Conservation (phyloP, 352 stramenopile genomes). For the Pythium oligandrum region DNA sequence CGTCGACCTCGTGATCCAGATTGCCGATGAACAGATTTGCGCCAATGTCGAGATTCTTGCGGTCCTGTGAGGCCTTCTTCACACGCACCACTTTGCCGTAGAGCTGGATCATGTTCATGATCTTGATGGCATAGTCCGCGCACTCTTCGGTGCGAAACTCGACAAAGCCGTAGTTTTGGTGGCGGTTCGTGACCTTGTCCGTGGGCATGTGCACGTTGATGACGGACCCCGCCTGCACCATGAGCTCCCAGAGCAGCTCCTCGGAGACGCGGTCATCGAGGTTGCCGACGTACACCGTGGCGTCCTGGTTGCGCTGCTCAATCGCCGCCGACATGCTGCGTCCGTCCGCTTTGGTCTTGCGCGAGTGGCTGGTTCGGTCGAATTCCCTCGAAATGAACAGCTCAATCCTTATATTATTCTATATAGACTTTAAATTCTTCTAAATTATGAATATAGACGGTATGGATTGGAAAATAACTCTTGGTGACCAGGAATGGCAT, state of each 20-base stretch:
- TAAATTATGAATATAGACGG: too few relatives aligned
- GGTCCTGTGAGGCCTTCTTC: slow-evolving; percentile 95
- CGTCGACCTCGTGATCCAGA: slow-evolving; percentile 95
- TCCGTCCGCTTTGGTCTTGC: too few relatives aligned
- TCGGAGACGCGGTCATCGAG: slow-evolving; percentile 95
- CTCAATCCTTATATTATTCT: too few relatives aligned
- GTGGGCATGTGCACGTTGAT: slow-evolving; percentile 98
- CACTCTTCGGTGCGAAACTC: slow-evolving; percentile 97
- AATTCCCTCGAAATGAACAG: too few relatives aligned
- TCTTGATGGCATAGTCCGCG: slow-evolving; percentile 97
- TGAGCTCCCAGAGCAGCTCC: slow-evolving; percentile 96
- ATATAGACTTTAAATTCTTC: too few relatives aligned
- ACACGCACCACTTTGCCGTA: slow-evolving; percentile 95
- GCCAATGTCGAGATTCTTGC: slow-evolving; percentile 96
- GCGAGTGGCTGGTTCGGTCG: not conserved
- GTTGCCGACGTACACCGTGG: slow-evolving; percentile 98
- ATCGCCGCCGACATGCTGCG: slow-evolving; percentile 68
- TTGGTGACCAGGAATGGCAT: too few relatives aligned
- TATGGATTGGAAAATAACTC: too few relatives aligned
- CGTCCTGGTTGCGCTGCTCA: slow-evolving; percentile 92
- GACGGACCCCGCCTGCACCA: slow-evolving; percentile 93
- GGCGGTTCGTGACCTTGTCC: slow-evolving; percentile 95
- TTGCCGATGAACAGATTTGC: slow-evolving; percentile 99
- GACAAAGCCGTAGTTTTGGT: slow-evolving; percentile 99
- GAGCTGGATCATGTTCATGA: slow-evolving; percentile 99